Evolutionary conservation across 805 yeast species (phyloP).

Genomic region (Ogataea ganodermae): DNA sequence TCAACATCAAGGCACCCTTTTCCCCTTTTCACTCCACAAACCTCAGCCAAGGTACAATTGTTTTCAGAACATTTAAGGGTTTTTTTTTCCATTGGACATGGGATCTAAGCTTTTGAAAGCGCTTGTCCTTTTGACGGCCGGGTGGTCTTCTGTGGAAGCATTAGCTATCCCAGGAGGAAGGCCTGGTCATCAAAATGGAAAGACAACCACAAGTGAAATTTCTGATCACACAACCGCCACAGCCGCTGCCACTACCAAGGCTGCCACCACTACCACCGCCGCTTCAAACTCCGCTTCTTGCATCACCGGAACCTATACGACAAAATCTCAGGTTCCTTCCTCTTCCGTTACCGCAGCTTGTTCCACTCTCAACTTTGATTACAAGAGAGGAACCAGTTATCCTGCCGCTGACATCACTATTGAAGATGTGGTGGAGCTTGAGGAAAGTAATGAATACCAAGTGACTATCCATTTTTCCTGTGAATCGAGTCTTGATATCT

Average conservation of each 20-base stretch:
- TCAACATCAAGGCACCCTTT: too few species aligned
- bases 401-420: conserved; percentile 22
- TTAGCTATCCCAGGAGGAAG: neutral
- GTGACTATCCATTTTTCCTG: conserved; percentile 21
- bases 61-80: neutral
- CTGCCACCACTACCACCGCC: too few species aligned
- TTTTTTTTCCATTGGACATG: neutral
- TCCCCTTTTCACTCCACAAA: neutral
- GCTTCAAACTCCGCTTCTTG: neutral
- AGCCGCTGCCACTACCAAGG: too few species aligned
- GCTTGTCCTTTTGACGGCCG: neutral
- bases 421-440: conserved; percentile 13
- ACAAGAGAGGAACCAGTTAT: conserved; percentile 11
- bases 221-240: too few species aligned
- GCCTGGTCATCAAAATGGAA: neutral
- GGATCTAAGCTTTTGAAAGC: neutral
- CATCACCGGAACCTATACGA: conserved; percentile 11
- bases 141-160: neutral
- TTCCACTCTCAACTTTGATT: conserved; percentile 19
- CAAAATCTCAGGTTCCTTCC: conserved; percentile 1
- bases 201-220: neutral
- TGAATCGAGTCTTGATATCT: conserved; percentile 13
- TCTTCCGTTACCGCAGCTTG: conserved; percentile 12
- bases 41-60: neutral
- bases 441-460: conserved; percentile 13